Conservation (phyloP, 495 filamentous ascomycete species). For the Talaromyces proteolyticus region DNA sequence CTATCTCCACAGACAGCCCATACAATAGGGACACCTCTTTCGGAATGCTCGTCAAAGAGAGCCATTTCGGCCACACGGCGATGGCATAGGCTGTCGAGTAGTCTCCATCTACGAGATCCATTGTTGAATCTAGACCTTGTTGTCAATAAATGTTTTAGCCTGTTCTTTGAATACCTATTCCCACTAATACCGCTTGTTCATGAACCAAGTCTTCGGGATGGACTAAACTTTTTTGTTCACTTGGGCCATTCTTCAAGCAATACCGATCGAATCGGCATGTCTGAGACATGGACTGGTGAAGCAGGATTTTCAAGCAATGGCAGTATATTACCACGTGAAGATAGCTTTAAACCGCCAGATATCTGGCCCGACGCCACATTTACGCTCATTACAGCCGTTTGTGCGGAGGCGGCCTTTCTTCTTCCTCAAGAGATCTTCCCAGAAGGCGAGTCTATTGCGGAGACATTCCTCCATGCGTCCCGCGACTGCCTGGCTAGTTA, state of each 20-base stretch:
- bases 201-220: conserved; percentile 20
- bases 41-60: no score
- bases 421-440: conserved; percentile 16
- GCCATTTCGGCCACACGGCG: no score
- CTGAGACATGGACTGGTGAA: no score
- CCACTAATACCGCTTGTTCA: conserved; percentile 24
- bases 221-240: conserved; percentile 12
- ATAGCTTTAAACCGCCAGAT: no score
- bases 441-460: conserved; percentile 13
- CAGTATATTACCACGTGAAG: no score
- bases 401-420: conserved; percentile 16
- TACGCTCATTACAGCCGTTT: conserved; percentile 20
- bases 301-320: no score
- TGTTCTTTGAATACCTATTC: conserved; percentile 21
- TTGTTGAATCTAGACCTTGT: conserved; percentile 6
- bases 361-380: conserved; percentile 19
- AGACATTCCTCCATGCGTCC: conserved; percentile 15
- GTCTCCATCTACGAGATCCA: conserved; percentile 1
- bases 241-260: background rate
- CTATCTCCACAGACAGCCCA: no score
- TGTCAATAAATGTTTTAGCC: conserved; percentile 15
- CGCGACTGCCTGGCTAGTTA: conserved; percentile 12
- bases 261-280: no score
- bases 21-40: no score
- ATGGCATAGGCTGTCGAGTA: no score